Evolutionary conservation across 1,284 basidiomycete genomes (phyloP).

Genomic region (Ustilago hordei): DNA sequence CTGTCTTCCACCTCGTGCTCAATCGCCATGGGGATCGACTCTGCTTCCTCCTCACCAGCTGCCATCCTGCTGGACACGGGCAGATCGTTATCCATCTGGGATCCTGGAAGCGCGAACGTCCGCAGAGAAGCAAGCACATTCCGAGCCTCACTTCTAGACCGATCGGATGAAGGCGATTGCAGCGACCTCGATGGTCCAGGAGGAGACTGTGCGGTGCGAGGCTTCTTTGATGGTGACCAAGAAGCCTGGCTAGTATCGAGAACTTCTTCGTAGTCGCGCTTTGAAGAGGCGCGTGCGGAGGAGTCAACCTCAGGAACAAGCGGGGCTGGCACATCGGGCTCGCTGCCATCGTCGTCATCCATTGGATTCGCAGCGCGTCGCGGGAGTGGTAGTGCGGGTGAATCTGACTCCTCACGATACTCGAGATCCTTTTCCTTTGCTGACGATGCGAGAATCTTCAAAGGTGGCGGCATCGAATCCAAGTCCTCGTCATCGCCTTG

Average conservation of each 20-base stretch:
- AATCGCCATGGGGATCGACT: slow-evolving; percentile 13
- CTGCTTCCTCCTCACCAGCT: slow-evolving; percentile 13
- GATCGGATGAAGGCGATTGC: neutral
- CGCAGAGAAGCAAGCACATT: slow-evolving; percentile 18
- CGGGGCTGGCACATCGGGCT: slow-evolving; percentile 19
- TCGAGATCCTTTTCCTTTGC: slow-evolving; percentile 17
- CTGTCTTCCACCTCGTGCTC: neutral
- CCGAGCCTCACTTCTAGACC: slow-evolving; percentile 9
- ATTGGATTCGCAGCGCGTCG: neutral
- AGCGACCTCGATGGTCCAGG: neutral
- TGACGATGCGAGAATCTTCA: neutral
- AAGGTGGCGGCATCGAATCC: neutral
- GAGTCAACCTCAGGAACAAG: slow-evolving; percentile 4
- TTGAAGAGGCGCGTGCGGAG: slow-evolving; percentile 7
- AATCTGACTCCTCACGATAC: slow-evolving; percentile 28
- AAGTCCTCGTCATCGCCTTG: neutral
- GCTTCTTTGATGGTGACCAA: slow-evolving; percentile 33
- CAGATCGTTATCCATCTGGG: slow-evolving; percentile 8
- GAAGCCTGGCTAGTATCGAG: slow-evolving; percentile 46
- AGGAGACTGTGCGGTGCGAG: slow-evolving; percentile 3
- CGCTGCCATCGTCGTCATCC: slow-evolving; percentile 25
- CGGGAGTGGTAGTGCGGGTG: neutral
- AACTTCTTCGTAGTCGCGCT: slow-evolving; percentile 40
- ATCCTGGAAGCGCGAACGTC: slow-evolving; percentile 27
- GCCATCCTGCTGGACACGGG: slow-evolving; percentile 20